Base-by-base conservation (phyloP, 129 eudicot species). In the Centrapalus pauciflorus region DNA sequence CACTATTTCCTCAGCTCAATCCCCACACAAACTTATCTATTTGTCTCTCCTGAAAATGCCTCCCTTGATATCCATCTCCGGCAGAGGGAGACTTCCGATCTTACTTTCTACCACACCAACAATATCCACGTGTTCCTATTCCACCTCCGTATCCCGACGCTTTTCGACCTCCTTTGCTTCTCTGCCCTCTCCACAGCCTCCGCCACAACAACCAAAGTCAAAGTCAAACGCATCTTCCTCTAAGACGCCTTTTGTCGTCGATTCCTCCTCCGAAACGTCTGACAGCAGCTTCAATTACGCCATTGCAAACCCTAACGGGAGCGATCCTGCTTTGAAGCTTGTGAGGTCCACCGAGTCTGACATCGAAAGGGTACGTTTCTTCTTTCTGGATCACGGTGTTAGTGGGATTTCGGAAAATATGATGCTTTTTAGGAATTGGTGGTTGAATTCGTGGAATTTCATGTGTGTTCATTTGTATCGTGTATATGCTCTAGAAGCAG, bases 361-460 rank as follows among this genome's bases (percentile, higher is more conserved):
- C 52, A 88, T 92, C 41, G 98, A 92, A 76, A 80, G 77, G 89
- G 98, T 88, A 72, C 19, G 32, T 3, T 26, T 55, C 2, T 10
- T 12, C 8, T 41, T 65, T n/a, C 50, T 37, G 34, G n/a, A n/a
- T 57, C 16, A n/a, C n/a, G n/a, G n/a, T 58, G 27, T 24, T 21
- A 27, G 64, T 29, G 14, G 4, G n/a, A 23, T 33, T 49, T 30
- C n/a, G 46, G 34, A 24, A 11, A 23, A 12, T 16, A 14, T 40
- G 32, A 11, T 25, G 40, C 5, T 5, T 56, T 37, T n/a, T n/a
- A n/a, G n/a, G n/a, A n/a, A n/a, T n/a, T n/a, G n/a, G n/a, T n/a
- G 10, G n/a, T n/a, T n/a, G n/a, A n/a, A n/a, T n/a, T n/a, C n/a
- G n/a, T n/a, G n/a, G n/a, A n/a, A n/a, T n/a, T n/a, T n/a, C n/a